A percentile compares a stretch with the other conserved stretches of the same genome.
These are phyloP conservation scores for Populus tremula DNA, from an alignment of 345 rosid species.

Conservation along the genomic window DNA sequence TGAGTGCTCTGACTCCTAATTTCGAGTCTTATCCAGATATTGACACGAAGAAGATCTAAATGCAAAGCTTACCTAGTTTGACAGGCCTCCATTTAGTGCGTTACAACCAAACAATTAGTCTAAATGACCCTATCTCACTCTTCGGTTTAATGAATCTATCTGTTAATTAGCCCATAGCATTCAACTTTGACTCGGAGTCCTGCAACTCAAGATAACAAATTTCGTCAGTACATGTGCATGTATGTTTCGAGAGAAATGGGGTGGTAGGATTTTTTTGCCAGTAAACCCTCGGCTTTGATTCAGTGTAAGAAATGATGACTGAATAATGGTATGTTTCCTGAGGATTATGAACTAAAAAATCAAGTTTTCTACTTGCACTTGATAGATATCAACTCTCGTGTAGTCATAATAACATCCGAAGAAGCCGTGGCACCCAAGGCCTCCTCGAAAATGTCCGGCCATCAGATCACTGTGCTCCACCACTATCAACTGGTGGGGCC, in stretches of 20 bases:
- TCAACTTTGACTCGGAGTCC: neutral
- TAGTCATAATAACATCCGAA: too few relatives aligned
- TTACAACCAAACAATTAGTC: constrained; percentile 18
- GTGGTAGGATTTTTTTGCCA: neutral
- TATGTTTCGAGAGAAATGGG: neutral
- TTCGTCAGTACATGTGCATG: neutral
- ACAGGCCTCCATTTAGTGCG: constrained; percentile 27
- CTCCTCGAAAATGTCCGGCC: too few relatives aligned
- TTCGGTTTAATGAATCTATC: neutral
- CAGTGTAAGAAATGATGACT: neutral
- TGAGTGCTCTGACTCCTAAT: constrained; percentile 31
- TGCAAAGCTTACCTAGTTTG: constrained; percentile 4
- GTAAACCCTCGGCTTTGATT: neutral
- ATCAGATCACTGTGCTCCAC: too few relatives aligned
- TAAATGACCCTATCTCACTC: constrained; percentile 1
- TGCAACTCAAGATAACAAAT: too few relatives aligned
- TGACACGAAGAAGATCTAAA: neutral
- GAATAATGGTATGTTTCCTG: neutral
- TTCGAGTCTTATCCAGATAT: constrained; percentile 1
- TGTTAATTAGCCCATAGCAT: constrained; percentile 12
- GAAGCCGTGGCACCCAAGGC: too few relatives aligned
- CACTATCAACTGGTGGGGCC: too few relatives aligned
- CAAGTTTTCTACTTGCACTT: too few relatives aligned
- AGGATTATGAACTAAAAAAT: too few relatives aligned
- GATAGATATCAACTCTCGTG: too few relatives aligned